Percentiles rank a stretch among this genome's conserved stretches.
phyloP scores from a whole-genome alignment of 2,329 filamentous ascomycete genomes.

The Parastagonospora nodorum region DNA sequence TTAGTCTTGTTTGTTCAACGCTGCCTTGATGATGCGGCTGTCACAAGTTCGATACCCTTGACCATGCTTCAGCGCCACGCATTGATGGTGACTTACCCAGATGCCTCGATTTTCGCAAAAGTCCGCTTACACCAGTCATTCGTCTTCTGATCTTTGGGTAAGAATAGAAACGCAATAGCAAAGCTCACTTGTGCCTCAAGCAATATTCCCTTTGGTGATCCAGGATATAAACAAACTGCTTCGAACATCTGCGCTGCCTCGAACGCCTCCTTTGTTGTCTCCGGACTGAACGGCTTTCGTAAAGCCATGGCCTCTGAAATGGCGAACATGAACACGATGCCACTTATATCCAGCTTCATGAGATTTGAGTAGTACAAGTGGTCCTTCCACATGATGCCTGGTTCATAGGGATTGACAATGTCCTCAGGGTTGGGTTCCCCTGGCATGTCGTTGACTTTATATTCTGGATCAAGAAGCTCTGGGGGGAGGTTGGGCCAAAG shows the following conservation, averaged over 20 bases:
- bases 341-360: constrained; percentile 76
- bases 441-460: constrained; percentile 68
- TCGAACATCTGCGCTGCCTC: constrained; percentile 80
- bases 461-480: constrained; percentile 63
- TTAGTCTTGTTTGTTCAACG: constrained; percentile 7
- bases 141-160: constrained; percentile 75
- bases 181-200: constrained; percentile 77
- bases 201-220: constrained; percentile 70
- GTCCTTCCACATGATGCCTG: constrained; percentile 68
- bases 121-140: constrained; percentile 80
- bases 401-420: constrained; percentile 74
- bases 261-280: constrained; percentile 67
- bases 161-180: constrained; percentile 75
- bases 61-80: not conserved
- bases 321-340: constrained; percentile 78
- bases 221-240: constrained; percentile 73
- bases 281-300: constrained; percentile 56
- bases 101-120: constrained; percentile 76
- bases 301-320: constrained; percentile 69
- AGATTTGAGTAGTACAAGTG: constrained; percentile 77
- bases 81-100: constrained; percentile 66
- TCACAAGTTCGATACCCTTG: not conserved
- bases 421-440: constrained; percentile 63
- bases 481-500: constrained; percentile 62
- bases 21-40: not conserved